phyloP scores from a whole-genome alignment of 2,329 filamentous ascomycete genomes.

The Kalaharituber pfeilii region DNA sequence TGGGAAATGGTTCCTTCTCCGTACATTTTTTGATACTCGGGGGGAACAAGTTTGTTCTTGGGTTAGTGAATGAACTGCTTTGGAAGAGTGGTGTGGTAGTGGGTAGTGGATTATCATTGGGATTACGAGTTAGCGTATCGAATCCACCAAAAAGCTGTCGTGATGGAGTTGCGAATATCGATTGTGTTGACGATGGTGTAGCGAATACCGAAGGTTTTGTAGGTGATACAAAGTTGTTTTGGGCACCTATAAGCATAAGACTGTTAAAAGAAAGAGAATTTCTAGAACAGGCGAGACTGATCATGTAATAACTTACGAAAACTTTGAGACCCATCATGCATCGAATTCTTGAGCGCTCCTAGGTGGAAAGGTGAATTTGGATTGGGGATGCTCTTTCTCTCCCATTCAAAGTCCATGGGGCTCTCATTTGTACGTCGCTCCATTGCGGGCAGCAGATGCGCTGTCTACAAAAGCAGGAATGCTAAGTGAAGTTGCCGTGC shows the following conservation, averaged over 20 bases:
- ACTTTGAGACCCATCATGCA: neutral
- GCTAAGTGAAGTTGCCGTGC: neutral
- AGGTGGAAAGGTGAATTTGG: conserved; percentile 31
- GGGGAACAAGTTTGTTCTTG: neutral
- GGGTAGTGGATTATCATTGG: neutral
- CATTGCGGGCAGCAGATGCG: conserved; percentile 1
- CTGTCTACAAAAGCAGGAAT: neutral
- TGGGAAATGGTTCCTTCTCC: neutral
- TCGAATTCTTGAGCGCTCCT: neutral
- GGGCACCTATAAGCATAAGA: conserved; percentile 5
- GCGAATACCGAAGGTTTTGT: conserved; percentile 30
- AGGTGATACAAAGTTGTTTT: conserved; percentile 14
- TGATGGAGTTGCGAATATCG: neutral
- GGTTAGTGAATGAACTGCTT: neutral
- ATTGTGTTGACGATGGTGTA: conserved; percentile 31
- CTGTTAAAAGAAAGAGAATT: too few relatives aligned
- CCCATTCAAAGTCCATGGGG: conserved; percentile 39
- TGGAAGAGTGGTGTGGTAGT: neutral
- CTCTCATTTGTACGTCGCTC: conserved; percentile 27
- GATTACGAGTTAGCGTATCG: neutral
- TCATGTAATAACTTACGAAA: too few relatives aligned
- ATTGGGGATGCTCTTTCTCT: conserved; percentile 31
- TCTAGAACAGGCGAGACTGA: too few relatives aligned
- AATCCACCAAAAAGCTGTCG: neutral
- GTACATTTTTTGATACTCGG: neutral